Evolutionary conservation across 73 alveolate genomes (phyloP), one percentile per base, ranked within the genome.

Genomic region (Paramecium octaurelia): DNA sequence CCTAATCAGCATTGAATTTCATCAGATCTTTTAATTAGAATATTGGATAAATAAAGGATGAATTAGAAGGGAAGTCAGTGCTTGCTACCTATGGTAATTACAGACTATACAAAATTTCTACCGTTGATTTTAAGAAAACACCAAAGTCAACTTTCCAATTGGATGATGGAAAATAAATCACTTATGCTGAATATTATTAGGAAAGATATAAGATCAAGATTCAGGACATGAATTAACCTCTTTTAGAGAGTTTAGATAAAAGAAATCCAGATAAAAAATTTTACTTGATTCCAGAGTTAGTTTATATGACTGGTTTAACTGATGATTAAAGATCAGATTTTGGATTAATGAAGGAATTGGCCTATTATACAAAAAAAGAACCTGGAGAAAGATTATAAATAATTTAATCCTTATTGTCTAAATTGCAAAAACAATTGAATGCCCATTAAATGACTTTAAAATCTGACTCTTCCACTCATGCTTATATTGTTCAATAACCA

Each of bases 291-390:
- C 99, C 99, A 21, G 99, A 96, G 85, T 93, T 97, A 20, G 97
- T 99, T 68, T 76, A 85, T 29, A 92, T 97, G 95, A 97, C 99
- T 8, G 99, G 99, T 12, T 87, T 96, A 60, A 95, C 98, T 0
- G 99, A 97, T 58, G 97, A 98, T 2, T 86, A 97, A 96, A 94
- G 97, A 92, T 93, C 88, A 34, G 96, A 97, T 85, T 94, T 94
- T 86, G 93, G 94, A 57, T 88, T 94, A 24, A 97, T 97, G 98
- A 97, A 96, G 64, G 97, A 93, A 18, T 93, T 97, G 40, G 97
- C 98, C 34, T 85, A 31, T 6, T 87, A 91, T 59, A 95, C 98
- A 14, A 88, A 94, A 54, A 71, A 91, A 23, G 94, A 95, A 36
- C 96, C 97, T 4, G 68, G 92, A 50, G 93, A 95, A n/a, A 96